These are phyloP conservation scores for Leavenworthia alabamica DNA, from an alignment of 345 rosid species.

Conservation along the genomic window DNA sequence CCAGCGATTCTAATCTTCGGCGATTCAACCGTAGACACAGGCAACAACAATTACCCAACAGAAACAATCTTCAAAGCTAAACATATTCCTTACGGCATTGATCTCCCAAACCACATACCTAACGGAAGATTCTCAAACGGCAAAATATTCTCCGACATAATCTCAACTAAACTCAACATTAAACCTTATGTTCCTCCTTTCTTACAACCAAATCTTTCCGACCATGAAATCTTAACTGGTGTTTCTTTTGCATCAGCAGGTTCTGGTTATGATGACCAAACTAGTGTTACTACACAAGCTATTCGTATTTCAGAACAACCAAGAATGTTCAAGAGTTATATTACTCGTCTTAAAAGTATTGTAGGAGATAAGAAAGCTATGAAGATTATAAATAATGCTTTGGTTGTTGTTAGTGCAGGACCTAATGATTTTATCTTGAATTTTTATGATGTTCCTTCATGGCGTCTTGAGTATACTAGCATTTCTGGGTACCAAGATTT, in stretches of 20 bases:
- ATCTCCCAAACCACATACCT: not conserved
- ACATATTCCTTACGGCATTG: not conserved
- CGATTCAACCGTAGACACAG: too few relatives aligned
- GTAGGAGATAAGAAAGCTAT: constrained; percentile 35
- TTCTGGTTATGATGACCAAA: constrained; percentile 1
- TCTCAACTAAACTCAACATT: not conserved
- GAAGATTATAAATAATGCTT: constrained; percentile 26
- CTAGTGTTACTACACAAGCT: not conserved
- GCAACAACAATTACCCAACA: not conserved
- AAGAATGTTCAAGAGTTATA: not conserved
- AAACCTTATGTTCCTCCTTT: constrained; percentile 7
- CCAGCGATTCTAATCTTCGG: constrained; percentile 12
- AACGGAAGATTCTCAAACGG: constrained; percentile 8
- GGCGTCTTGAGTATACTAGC: not conserved
- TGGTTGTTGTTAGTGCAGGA: constrained; percentile 34
- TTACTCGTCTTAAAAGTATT: not conserved
- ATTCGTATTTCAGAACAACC: not conserved
- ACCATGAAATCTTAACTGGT: not conserved
- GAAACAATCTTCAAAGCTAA: not conserved
- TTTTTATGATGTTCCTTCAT: not conserved
- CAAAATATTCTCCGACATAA: not conserved
- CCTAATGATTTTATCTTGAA: constrained; percentile 34
- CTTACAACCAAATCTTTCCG: not conserved
- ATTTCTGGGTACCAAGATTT: not conserved
- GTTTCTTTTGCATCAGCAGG: constrained; percentile 6